These are phyloP conservation scores for Primulina huaijiensis DNA, from an alignment of 257 asterid genomes.

Conservation along the genomic window DNA sequence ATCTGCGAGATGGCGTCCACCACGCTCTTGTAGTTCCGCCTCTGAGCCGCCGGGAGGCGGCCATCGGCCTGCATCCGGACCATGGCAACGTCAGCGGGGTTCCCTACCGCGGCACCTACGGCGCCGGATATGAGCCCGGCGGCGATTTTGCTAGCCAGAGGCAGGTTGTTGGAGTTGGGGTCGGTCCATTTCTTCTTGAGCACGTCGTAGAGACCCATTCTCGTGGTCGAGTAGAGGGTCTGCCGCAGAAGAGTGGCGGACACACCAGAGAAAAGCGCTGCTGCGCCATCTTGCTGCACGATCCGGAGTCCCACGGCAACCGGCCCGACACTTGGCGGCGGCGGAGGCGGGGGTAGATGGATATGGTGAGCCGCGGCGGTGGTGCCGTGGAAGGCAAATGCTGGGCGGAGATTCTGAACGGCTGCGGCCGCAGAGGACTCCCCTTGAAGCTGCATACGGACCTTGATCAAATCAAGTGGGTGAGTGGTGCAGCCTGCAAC, in stretches of 20 bases:
- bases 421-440: slow-evolving; percentile 26
- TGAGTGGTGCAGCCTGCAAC: slow-evolving; percentile 69
- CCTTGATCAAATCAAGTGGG: slow-evolving; percentile 54
- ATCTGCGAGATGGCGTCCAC: slow-evolving; percentile 56
- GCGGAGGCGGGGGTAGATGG: slow-evolving; percentile 27
- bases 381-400: slow-evolving; percentile 33
- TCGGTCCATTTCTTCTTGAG: slow-evolving; percentile 62
- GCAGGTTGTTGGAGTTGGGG: slow-evolving; percentile 33
- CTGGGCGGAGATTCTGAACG: slow-evolving; percentile 38
- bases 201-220: slow-evolving; percentile 66
- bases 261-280: slow-evolving; percentile 59
- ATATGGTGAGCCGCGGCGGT: slow-evolving; percentile 12
- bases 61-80: slow-evolving; percentile 82
- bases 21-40: slow-evolving; percentile 60
- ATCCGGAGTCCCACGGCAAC: slow-evolving; percentile 44
- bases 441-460: slow-evolving; percentile 67
- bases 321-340: slow-evolving; percentile 40
- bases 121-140: slow-evolving; percentile 64
- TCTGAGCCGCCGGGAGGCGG: slow-evolving; percentile 44
- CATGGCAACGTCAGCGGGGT: slow-evolving; percentile 79
- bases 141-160: slow-evolving; percentile 35
- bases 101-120: slow-evolving; percentile 68
- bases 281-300: slow-evolving; percentile 49
- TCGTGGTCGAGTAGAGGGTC: slow-evolving; percentile 57
- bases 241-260: slow-evolving; percentile 76